These are phyloP conservation scores for Aspergillus alliaceus DNA, from an alignment of 2,329 filamentous ascomycete genomes.

Conservation along the genomic window DNA sequence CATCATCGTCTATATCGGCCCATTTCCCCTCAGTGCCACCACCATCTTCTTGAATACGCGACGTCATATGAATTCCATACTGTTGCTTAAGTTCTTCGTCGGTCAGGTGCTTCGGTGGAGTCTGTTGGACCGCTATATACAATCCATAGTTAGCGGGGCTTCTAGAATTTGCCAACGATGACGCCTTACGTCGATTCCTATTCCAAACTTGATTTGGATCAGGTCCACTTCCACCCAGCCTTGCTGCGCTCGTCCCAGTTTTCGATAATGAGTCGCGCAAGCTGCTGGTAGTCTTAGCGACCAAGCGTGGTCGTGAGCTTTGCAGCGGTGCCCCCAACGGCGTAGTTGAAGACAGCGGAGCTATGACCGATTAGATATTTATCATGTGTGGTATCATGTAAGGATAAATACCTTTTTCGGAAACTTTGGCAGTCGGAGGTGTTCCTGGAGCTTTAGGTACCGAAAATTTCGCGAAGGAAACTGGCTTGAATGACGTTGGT, in stretches of 20 bases:
- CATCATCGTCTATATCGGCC: conserved; percentile 69
- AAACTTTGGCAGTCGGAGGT: conserved; percentile 50
- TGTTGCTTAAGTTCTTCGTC: conserved; percentile 69
- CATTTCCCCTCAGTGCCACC: conserved; percentile 64
- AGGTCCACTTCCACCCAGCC: conserved; percentile 53
- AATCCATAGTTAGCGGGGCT: conserved; percentile 19
- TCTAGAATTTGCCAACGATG: background rate
- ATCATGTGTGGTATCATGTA: background rate
- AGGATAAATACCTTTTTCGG: conserved; percentile 54
- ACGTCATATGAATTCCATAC: conserved; percentile 67
- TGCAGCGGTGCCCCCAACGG: conserved; percentile 42
- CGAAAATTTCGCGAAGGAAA: conserved; percentile 67
- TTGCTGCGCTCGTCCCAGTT: conserved; percentile 44
- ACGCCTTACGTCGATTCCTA: conserved; percentile 60
- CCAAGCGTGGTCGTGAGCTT: conserved; percentile 58
- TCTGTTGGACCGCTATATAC: conserved; percentile 50
- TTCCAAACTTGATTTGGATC: conserved; percentile 71
- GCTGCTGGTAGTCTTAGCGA: conserved; percentile 61
- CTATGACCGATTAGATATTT: conserved; percentile 20
- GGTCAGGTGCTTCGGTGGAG: conserved; percentile 64
- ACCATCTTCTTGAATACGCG: conserved; percentile 62
- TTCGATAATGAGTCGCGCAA: conserved; percentile 54
- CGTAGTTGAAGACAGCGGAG: conserved; percentile 38
- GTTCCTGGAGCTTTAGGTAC: conserved; percentile 61
- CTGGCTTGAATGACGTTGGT: conserved; percentile 62